Conservation (phyloP, 2,329 filamentous ascomycete genomes). For the Diaporthe sp. region DNA sequence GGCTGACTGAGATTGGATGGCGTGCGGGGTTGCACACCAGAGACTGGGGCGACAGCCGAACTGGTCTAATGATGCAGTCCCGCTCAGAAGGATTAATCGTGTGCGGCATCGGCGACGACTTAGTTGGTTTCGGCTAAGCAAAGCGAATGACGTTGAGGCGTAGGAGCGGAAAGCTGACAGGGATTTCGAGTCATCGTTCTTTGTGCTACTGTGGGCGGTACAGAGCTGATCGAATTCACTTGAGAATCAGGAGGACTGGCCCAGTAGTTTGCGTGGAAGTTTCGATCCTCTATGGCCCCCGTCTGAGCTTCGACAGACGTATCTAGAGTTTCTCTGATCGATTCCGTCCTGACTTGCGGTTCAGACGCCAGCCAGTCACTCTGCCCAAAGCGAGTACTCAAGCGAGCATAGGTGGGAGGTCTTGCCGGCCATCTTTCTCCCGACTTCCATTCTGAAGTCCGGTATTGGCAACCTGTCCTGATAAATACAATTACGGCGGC, state of each 20-base stretch:
- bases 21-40: constrained; percentile 34
- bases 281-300: neutral
- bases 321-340: no score
- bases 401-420: neutral
- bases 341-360: no score
- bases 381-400: neutral
- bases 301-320: neutral
- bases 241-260: neutral
- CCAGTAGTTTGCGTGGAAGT: neutral
- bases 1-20: constrained; percentile 13
- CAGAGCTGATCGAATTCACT: neutral
- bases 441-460: neutral
- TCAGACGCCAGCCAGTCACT: neutral
- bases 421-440: neutral
- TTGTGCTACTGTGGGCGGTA: neutral
- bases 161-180: neutral
- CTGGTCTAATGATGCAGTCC: constrained; percentile 12
- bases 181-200: constrained; percentile 4
- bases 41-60: constrained; percentile 8
- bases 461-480: no score
- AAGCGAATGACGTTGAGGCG: constrained; percentile 25
- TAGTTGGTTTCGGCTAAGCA: constrained; percentile 19
- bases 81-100: neutral
- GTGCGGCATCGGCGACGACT: constrained; percentile 20
- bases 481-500: neutral